Evolutionary conservation across 441 rosid genomes (phyloP), one percentile per base, ranked within the genome.

Genomic region (Monsonia emarginata): DNA sequence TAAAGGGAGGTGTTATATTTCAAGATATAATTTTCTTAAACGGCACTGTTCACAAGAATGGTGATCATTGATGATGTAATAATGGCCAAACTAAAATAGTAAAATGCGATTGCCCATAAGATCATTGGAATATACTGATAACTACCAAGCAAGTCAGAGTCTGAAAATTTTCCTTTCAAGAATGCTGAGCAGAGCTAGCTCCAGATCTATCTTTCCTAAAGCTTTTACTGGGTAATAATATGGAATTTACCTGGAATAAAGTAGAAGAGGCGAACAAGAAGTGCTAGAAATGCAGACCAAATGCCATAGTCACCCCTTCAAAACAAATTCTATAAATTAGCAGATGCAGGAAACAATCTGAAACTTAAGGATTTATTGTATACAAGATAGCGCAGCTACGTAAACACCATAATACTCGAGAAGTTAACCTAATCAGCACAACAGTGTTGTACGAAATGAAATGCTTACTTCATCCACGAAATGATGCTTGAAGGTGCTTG

Each of bases 261-360:
- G 79, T 84, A 94, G 83, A 94, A 90, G 14, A 90, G 85, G 19
- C 97, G 97, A 56, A 84, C 86, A 30, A 90, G 84, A 77, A 94
- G 89, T 3, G 87, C 90, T 62, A 90, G 32, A 72, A 94, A 87
- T 14, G 95, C 90, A 24, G 89, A 60, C 98, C 95, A 90, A 31
- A 85, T 38, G 24, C 97, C 98, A 87, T 94, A 89, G 28, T 94
- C 95, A 61, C 96, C 87, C 81, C 98, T 94, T 83, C 64, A 83
- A 80, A 80, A 25, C 32, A 75, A 65, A 72, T 27, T 54, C 14
- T 9, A 46, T 22, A 66, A 69, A 30, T 63, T 64, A 30, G 40
- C 64, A 31, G 67, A 74, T 25, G 48, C 57, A 64, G 18, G 63
- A 68, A 78, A n/a, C 16, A 13, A 63, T 16, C 11, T 60, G 26